Percentiles rank a stretch among this genome's conserved stretches.
Conservation (phyloP, 148 eudicot species). For the Silene latifolia region DNA sequence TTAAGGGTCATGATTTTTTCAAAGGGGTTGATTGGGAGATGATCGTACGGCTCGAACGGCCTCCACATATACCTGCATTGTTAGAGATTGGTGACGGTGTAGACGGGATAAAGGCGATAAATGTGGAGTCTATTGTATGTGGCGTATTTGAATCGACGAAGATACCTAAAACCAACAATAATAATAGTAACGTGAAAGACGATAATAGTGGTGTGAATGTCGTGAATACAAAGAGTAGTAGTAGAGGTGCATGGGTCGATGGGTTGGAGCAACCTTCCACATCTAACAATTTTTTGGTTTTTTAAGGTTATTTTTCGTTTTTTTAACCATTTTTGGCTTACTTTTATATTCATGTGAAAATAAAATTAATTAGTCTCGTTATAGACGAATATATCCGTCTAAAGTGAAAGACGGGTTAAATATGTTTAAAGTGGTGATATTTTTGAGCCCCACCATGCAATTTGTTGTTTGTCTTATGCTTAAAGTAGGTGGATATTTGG, state of each 20-base stretch:
- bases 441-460: too few relatives aligned
- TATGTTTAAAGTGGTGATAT: too few relatives aligned
- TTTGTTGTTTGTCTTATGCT: too few relatives aligned
- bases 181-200: conserved; percentile 8
- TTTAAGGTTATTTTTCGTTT: neutral
- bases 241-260: conserved; percentile 24
- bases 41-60: conserved; percentile 49
- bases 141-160: conserved; percentile 37
- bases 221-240: neutral
- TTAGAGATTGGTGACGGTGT: conserved; percentile 35
- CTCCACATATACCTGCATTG: conserved; percentile 54
- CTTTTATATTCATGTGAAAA: too few relatives aligned
- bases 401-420: too few relatives aligned
- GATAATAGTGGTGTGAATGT: neutral
- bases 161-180: conserved; percentile 10
- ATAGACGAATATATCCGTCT: too few relatives aligned
- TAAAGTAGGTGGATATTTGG: too few relatives aligned
- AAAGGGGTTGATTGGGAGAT: conserved; percentile 58
- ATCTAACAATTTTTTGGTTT: conserved; percentile 26
- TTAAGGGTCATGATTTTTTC: conserved; percentile 78
- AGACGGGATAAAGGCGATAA: conserved; percentile 41
- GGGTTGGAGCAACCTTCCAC: conserved; percentile 26
- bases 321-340: neutral
- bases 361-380: too few relatives aligned
- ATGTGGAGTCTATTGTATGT: conserved; percentile 62